Conservation (phyloP, 345 rosid genomes). For the Erucastrum elatum region DNA sequence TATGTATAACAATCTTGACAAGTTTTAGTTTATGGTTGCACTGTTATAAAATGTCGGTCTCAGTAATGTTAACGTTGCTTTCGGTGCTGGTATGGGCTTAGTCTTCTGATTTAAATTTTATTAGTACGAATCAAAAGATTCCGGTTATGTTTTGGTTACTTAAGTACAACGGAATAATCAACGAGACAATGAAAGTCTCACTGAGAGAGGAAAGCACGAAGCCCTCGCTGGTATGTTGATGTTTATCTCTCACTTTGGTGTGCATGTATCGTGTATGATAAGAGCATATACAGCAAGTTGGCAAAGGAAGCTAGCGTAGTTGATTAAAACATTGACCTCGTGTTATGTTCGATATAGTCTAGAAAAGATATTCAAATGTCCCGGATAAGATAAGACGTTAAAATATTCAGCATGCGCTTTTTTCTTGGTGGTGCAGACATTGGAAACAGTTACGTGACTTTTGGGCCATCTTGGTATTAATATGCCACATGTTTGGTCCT, state of each 20-base stretch:
- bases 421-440: constrained; percentile 78
- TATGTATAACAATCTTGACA: not conserved
- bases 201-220: not conserved
- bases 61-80: too few relatives aligned
- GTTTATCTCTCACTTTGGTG: not conserved
- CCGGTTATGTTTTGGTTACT: not conserved
- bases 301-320: not conserved
- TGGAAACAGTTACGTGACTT: constrained; percentile 55
- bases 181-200: not conserved
- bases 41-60: not conserved
- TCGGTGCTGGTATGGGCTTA: too few relatives aligned
- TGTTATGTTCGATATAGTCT: not conserved
- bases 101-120: not conserved
- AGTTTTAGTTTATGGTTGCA: not conserved
- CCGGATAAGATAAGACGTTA: not conserved
- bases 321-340: not conserved
- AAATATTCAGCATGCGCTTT: constrained; percentile 11
- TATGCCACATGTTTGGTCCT: constrained; percentile 70
- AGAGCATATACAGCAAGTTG: not conserved
- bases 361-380: not conserved
- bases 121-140: not conserved
- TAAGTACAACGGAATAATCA: not conserved
- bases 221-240: not conserved
- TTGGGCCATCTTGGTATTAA: constrained; percentile 62
- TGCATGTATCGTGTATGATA: not conserved